Evolutionary conservation across 2,329 filamentous ascomycete species (phyloP).

Genomic region (Colletotrichum filicis): DNA sequence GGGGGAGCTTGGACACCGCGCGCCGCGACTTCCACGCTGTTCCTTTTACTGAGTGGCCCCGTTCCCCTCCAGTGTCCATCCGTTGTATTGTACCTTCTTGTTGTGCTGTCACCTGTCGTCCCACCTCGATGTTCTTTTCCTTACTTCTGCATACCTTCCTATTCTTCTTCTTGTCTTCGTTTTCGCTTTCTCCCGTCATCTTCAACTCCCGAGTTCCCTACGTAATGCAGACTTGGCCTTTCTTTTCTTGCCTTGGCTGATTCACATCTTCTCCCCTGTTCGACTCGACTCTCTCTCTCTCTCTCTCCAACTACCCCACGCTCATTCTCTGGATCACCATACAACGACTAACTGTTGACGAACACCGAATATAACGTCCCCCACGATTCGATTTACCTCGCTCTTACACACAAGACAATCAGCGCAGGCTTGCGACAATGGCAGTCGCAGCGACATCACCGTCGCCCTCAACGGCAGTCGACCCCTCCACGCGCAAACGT

Average conservation of each 20-base stretch:
- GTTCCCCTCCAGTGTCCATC: not conserved
- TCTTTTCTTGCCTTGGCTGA: not conserved
- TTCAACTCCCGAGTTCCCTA: not conserved
- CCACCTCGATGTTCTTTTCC: slow-evolving; percentile 1
- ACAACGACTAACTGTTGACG: not conserved
- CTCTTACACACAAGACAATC: not conserved
- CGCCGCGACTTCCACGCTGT: slow-evolving; percentile 8
- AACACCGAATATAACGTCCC: slow-evolving; percentile 17
- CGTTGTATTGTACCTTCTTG: not conserved
- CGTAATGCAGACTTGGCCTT: not conserved
- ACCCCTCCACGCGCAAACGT: slow-evolving; percentile 74
- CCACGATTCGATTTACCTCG: not conserved
- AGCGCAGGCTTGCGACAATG: slow-evolving; percentile 32
- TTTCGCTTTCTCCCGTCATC: not conserved
- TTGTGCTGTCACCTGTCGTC: not conserved
- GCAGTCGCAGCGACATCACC: slow-evolving; percentile 16
- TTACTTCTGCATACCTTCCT: not conserved
- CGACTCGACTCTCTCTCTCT: not conserved
- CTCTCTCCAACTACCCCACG: not conserved
- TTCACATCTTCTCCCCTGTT: not conserved
- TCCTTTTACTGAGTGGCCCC: not conserved
- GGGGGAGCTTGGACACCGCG: slow-evolving; percentile 26
- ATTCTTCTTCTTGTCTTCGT: not conserved
- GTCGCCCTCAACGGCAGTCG: slow-evolving; percentile 55
- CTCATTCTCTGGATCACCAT: not conserved